Evolutionary conservation across 148 eudicot genomes (phyloP), one percentile per base, ranked within the genome.

Genomic region (Camellia sinensis): DNA sequence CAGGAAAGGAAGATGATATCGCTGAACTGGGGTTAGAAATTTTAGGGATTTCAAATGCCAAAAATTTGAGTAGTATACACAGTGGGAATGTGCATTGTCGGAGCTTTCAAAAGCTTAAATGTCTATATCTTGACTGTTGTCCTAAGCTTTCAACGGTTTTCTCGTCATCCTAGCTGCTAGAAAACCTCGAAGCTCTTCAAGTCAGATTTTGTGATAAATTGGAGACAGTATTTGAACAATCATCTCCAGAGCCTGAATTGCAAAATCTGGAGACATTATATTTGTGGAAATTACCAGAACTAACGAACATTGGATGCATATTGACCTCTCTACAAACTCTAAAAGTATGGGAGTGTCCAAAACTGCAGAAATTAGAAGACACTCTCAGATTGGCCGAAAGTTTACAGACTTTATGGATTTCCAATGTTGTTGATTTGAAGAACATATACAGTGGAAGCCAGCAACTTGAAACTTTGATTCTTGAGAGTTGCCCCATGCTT

Each of bases 81-180:
- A 5, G 15, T 1, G 65, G 54, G 41, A 57, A 48, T 61, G 7
- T 29, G 29, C 29, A 29, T 29, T 29, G 50, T 5, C 3, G 7
- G 7, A 46, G 50, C 50, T 61, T 87, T 63, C 46, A 74, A 43
- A 78, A 64, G 37, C 87, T 87, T 22, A 78, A 71, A 53, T 21
- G 77, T 60, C 60, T 87, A 3, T 75, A 77, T 72, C 37, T 87
- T 5, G 87, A 84, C 15, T 82, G 77, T 72, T 87, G 87, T 59
- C 87, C 89, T 5, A 77, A 65, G 3, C 67, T 84, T 9, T 50
- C 52, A 0, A 74, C 15, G 18, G 45, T 81, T 64, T 78, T 81
- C 76, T 12, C 76, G 22, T 9, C 79, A 37, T 74, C 84, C 3
- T 73, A 53, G 60, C 17, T 62, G 56, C 82, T 76, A 3, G 41